Evolutionary conservation across 2,329 filamentous ascomycete species (phyloP).

Genomic region (Chalara sp.): DNA sequence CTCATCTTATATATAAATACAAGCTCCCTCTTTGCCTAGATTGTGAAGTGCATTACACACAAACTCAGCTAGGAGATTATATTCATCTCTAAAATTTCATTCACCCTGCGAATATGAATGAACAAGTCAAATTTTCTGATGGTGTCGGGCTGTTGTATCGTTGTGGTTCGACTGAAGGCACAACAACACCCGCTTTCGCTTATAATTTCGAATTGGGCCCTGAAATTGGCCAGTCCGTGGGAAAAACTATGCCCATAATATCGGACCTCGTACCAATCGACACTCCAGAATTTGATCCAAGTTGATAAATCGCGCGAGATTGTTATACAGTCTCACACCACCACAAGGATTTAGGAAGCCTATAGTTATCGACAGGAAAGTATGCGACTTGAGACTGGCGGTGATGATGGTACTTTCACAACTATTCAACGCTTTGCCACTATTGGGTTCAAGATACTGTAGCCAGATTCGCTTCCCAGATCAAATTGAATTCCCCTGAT

Average conservation of each 20-base stretch:
- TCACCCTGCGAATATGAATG: too few relatives aligned
- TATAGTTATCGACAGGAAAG: constrained; percentile 1
- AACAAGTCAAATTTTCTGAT: too few relatives aligned
- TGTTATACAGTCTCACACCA: not conserved
- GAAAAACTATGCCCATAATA: constrained; percentile 2
- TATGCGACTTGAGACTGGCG: not conserved
- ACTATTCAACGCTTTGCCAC: not conserved
- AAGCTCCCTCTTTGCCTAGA: too few relatives aligned
- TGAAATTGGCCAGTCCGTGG: not conserved
- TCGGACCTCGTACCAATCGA: not conserved
- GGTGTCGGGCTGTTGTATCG: too few relatives aligned
- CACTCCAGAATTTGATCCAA: not conserved
- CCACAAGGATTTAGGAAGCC: not conserved
- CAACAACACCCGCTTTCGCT: too few relatives aligned
- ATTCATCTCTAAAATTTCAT: too few relatives aligned
- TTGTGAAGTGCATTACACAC: too few relatives aligned
- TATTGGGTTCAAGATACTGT: not conserved
- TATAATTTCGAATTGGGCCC: too few relatives aligned
- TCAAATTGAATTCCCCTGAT: not conserved
- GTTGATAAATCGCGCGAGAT: constrained; percentile 2
- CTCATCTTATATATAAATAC: too few relatives aligned
- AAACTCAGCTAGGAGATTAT: too few relatives aligned
- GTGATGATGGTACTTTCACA: not conserved
- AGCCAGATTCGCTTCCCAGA: not conserved
- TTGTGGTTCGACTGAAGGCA: too few relatives aligned